Percentiles rank a stretch among this genome's conserved stretches.
phyloP scores from a whole-genome alignment of 257 asterid species.

The Solanum sejunctum region DNA sequence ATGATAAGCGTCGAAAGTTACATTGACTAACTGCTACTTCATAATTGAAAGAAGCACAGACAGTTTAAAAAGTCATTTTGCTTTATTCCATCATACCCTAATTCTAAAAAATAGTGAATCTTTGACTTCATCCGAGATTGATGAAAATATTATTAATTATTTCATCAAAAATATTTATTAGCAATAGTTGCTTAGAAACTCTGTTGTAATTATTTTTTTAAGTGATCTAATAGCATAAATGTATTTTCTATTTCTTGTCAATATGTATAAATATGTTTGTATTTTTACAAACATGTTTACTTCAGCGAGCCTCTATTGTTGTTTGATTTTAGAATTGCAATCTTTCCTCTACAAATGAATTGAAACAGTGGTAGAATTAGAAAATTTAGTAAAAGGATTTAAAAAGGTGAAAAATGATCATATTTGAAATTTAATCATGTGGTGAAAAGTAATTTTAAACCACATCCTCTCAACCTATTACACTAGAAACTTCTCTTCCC shows the following conservation, averaged over 20 bases:
- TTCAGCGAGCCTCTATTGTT: not conserved
- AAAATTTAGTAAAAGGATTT: not conserved
- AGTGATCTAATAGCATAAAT: not conserved
- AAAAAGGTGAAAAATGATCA: not conserved
- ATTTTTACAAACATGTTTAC: accelerated
- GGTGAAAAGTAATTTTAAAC: accelerated
- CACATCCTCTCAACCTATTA: not conserved
- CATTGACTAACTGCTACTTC: too few relatives aligned
- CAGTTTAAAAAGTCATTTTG: too few relatives aligned
- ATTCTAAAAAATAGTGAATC: too few relatives aligned
- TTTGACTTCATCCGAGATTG: too few relatives aligned
- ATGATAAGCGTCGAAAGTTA: too few relatives aligned
- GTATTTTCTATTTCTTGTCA: not conserved
- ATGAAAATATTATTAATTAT: too few relatives aligned
- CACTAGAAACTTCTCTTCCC: not conserved
- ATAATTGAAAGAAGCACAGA: too few relatives aligned
- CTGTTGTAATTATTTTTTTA: accelerated
- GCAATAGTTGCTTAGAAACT: too few relatives aligned
- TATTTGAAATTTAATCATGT: not conserved
- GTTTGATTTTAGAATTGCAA: not conserved
- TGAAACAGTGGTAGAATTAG: not conserved
- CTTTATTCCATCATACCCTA: too few relatives aligned
- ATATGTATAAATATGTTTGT: accelerated
- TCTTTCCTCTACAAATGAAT: not conserved
- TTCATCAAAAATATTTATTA: not conserved